Base-by-base conservation (phyloP, 768 basidiomycete genomes). In the Kwoniella mangroviensis region DNA sequence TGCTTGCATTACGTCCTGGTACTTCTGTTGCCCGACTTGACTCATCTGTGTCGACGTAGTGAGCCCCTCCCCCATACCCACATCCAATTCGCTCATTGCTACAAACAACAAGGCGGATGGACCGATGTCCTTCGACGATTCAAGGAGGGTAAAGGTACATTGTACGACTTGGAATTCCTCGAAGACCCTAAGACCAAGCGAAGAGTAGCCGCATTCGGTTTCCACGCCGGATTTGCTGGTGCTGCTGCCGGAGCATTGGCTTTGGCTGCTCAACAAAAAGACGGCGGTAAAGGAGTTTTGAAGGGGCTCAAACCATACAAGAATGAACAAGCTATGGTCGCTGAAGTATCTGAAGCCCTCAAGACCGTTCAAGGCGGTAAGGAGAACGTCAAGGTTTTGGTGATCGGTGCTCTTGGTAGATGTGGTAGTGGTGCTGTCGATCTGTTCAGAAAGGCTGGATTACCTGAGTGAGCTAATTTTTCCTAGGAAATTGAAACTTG, bases 71-170 rank as follows among this genome's bases (percentile, higher is more conserved):
- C 88, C 9, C 97, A 99, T 84, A 93, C 92, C 2, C 97, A 99
- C 84, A 94, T 99, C 80, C 94, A 97, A 78, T 99, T 98, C 77
- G 95, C 94, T 3, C 97, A 98, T 83, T 97, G 95, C 84, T 98
- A 92, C 88, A 99, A 99, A 85, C 85, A 88, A 53, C 97, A 99
- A 82, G 93, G 87, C 1, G 97, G 97, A 22, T 99, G 97, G 96
- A 86, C 88, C 10, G 86, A 88, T 54, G 88, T 98, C 41, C 89
- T 99, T 34, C 86, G 89, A 40, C 91, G 97, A 22, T 99, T 98
- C 86, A 85, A 88, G 81, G 86, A 86, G 59, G 97, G 95, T 15
- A 69, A 81, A 40, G 96, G 94, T 40, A 90, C 89, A 13, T 85
- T 98, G 24, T 98, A 98, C 84, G 97, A 98, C 82, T 86, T 98